A percentile compares a stretch with the other conserved stretches of the same genome.
Evolutionary conservation across 2,329 filamentous ascomycete genomes (phyloP).

Genomic region (Balansia obtecta): DNA sequence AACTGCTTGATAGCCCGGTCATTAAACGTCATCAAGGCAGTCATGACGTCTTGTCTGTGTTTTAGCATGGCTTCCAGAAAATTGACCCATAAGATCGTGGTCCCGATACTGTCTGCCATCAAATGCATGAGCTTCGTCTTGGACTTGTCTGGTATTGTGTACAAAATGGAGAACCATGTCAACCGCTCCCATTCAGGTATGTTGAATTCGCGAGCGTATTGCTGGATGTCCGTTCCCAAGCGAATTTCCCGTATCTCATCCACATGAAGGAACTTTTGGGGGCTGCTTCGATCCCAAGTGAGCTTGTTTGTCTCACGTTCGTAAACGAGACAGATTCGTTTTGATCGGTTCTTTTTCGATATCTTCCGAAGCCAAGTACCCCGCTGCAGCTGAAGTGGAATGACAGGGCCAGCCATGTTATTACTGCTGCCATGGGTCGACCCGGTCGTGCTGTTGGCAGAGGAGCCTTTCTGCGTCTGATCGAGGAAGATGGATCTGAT

Average conservation of each 20-base stretch:
- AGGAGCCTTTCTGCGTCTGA: constrained; percentile 32
- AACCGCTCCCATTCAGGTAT: constrained; percentile 54
- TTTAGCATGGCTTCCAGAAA: constrained; percentile 76
- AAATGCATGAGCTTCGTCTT: constrained; percentile 84
- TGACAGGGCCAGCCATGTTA: constrained; percentile 52
- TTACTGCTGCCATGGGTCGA: constrained; percentile 32
- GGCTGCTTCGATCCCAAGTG: constrained; percentile 69
- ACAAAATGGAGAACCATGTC: constrained; percentile 84
- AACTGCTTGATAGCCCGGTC: constrained; percentile 71
- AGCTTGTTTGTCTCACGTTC: constrained; percentile 79
- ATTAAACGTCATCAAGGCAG: constrained; percentile 73
- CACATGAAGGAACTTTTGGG: constrained; percentile 79
- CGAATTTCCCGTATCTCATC: constrained; percentile 92
- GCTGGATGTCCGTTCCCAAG: constrained; percentile 68
- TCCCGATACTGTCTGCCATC: constrained; percentile 60
- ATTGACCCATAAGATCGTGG: constrained; percentile 67
- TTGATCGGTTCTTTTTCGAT: constrained; percentile 66
- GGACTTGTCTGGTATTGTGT: constrained; percentile 63
- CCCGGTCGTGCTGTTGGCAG: constrained; percentile 33
- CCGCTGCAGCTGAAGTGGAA: constrained; percentile 63
- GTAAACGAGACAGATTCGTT: constrained; percentile 58
- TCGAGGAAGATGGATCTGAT: constrained; percentile 30
- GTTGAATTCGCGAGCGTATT: constrained; percentile 77
- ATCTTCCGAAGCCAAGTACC: constrained; percentile 73
- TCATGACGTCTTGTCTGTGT: constrained; percentile 82